These are phyloP conservation scores for Fragilariopsis cylindrus DNA, from an alignment of 108 stramenopile species.

Conservation along the genomic window DNA sequence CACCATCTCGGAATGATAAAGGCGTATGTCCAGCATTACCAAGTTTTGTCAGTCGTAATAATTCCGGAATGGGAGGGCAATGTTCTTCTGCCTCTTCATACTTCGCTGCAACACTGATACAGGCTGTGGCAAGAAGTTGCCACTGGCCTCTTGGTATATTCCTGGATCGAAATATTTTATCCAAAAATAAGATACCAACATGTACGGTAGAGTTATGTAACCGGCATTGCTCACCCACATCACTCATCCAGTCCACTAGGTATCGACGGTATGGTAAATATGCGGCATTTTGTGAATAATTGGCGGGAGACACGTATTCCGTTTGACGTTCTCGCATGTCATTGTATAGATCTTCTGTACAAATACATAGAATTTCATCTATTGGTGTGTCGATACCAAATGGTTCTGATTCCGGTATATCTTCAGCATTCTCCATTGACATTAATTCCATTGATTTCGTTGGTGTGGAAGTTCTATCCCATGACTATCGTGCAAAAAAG, in stretches of 20 bases:
- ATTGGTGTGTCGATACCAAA: slow-evolving; percentile 68
- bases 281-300: slow-evolving; percentile 66
- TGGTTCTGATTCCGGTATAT: slow-evolving; percentile 50
- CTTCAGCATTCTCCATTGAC: slow-evolving; percentile 34
- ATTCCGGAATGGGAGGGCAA: slow-evolving; percentile 84
- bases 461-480: slow-evolving; percentile 44
- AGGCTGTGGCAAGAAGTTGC: slow-evolving; percentile 92
- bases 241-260: slow-evolving; percentile 92
- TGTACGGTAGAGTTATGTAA: slow-evolving; percentile 86
- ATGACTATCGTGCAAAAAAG: slow-evolving; percentile 35
- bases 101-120: slow-evolving; percentile 86
- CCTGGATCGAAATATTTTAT: slow-evolving; percentile 79
- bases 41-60: slow-evolving; percentile 82
- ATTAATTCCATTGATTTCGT: slow-evolving; percentile 42
- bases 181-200: slow-evolving; percentile 79
- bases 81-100: slow-evolving; percentile 93
- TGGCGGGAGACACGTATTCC: slow-evolving; percentile 74
- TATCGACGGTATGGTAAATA: slow-evolving; percentile 89
- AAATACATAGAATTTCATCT: slow-evolving; percentile 66
- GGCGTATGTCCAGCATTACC: slow-evolving; percentile 65
- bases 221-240: slow-evolving; percentile 84
- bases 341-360: slow-evolving; percentile 70
- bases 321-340: slow-evolving; percentile 79
- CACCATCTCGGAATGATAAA: slow-evolving; percentile 86
- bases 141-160: slow-evolving; percentile 79